These are phyloP conservation scores for Lumnitzera racemosa DNA, from an alignment of 345 rosid genomes.

Conservation along the genomic window DNA sequence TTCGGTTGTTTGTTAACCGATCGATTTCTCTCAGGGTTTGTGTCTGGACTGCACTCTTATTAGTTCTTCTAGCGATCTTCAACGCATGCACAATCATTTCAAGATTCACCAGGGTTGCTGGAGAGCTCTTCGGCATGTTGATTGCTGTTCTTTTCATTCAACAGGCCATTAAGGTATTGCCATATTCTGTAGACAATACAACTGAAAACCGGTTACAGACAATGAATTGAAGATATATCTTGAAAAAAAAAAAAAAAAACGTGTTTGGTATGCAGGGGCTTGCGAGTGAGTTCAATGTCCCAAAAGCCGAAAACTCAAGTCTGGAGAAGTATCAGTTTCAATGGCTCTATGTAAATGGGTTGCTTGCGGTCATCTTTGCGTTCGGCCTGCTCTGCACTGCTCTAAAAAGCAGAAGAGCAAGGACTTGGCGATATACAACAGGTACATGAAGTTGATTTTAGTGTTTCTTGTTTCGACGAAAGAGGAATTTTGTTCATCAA, in stretches of 20 bases:
- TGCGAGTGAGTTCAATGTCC: slow-evolving; percentile 44
- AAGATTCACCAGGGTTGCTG: slow-evolving; percentile 69
- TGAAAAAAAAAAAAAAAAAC: background rate
- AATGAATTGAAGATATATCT: background rate
- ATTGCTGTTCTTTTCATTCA: slow-evolving; percentile 72
- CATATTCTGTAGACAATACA: background rate
- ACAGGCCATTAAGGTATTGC: slow-evolving; percentile 65
- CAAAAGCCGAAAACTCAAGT: slow-evolving; percentile 30
- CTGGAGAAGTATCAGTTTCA: slow-evolving; percentile 38
- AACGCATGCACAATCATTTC: slow-evolving; percentile 52
- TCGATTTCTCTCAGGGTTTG: slow-evolving; percentile 10
- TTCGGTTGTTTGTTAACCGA: too few relatives aligned
- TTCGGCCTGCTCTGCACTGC: slow-evolving; percentile 48
- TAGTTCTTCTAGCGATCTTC: slow-evolving; percentile 57
- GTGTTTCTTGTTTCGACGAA: background rate
- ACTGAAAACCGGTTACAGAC: background rate
- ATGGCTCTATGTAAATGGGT: slow-evolving; percentile 61
- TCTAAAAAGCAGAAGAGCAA: slow-evolving; percentile 56
- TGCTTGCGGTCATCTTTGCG: slow-evolving; percentile 64
- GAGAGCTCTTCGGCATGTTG: slow-evolving; percentile 76
- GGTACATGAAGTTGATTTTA: slow-evolving; percentile 18
- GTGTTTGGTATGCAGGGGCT: slow-evolving; percentile 41
- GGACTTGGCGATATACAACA: slow-evolving; percentile 59
- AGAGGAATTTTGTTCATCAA: background rate
- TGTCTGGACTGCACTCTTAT: slow-evolving; percentile 61